Evolutionary conservation across 2,329 filamentous ascomycete genomes (phyloP), one percentile per base, ranked within the genome.

Genomic region (Colletotrichum cuscutae): DNA sequence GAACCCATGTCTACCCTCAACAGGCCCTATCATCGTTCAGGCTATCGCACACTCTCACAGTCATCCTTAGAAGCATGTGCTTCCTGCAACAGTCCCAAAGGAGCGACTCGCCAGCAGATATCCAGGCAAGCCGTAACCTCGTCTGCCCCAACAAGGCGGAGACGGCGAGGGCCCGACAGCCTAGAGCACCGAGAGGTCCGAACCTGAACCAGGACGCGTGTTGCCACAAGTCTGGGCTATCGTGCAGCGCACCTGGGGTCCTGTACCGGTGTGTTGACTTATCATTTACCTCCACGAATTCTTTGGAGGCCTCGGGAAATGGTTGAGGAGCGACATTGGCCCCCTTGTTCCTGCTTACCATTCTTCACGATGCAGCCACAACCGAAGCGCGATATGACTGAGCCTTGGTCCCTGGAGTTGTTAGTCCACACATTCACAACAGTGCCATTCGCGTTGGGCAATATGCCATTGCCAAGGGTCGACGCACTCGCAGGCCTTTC

Each of bases 201-300:
- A 35, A 67, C 49, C 63, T 61, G n/a, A 42, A 22, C 58, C 58
- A 30, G 57, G 24, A 72, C 42, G 69, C 69, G 58, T 64, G 22
- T 60, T 53, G 30, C 54, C 35, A 65, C 30, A 64, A 63, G 42
- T 73, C 15, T 71, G 61, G 60, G 60, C 60, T 56, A 37, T 56
- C 61, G 56, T 60, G 71, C 60, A 61, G 28, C 12, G 49, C 32
- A 49, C n/a, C 30, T 26, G 37, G 49, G 49, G 26, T 28, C 12
- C 30, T 32, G 53, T 28, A 53, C 15, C n/a, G 26, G 56, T 32
- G 26, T 54, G 8, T 66, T 24, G 13, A 42, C 28, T 59, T 4
- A 65, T 58, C 15, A 37, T 42, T 42, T 42, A 54, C 63, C 30
- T 59, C 28, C 22, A 30, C 19, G 35, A 60, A 42, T 54, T 26